Base-by-base conservation (phyloP, 352 stramenopile genomes). In the Pythium sukuiense region DNA sequence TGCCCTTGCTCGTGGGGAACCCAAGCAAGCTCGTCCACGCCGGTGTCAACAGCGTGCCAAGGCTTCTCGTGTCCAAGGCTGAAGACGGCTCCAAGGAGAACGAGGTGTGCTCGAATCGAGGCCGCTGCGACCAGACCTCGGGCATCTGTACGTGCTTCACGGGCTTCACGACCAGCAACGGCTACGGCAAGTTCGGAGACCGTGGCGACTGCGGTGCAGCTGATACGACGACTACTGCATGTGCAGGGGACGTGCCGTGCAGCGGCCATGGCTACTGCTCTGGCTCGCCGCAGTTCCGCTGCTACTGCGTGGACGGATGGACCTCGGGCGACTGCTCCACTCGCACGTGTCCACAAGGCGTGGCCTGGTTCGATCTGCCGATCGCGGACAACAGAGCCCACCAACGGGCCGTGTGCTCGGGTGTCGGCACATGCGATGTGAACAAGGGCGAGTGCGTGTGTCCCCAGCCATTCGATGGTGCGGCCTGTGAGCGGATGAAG, bases 71-170 rank as follows among this genome's bases (percentile, higher is more conserved):
- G 48, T 82, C 73, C 37, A 77, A 88, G 62, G 60, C 74, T 29
- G 76, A 97, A 39, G 77, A 83, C 20, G 92, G 93, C 46, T 94
- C 90, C 5, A 98, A 98, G 68, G 93, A 98, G 71, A 94, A 97
- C 69, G 86, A 92, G 30, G 55, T 81, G 46, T 94, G 85, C 50
- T 83, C 82, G 26, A 92, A 92, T 63, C 83, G 85, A 33, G 85
- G 83, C 8, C 69, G 56, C 20, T 94, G 85, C 65, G 83, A 92
- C 71, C 76, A 83, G 49, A 79, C 70, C 29, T 88, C 80, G 18
- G 93, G 92, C 43, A 74, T 95, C 29, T 98, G 93, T 67, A 79
- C 66, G 7, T 98, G 93, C 71, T 97, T 85, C 74, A 52, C 67
- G 6, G 83, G 80, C 9, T 98, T 87, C 65, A 93, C 80, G 13